Base-by-base conservation (phyloP, 2,329 filamentous ascomycete species). In the Aureobasidium sp. region DNA sequence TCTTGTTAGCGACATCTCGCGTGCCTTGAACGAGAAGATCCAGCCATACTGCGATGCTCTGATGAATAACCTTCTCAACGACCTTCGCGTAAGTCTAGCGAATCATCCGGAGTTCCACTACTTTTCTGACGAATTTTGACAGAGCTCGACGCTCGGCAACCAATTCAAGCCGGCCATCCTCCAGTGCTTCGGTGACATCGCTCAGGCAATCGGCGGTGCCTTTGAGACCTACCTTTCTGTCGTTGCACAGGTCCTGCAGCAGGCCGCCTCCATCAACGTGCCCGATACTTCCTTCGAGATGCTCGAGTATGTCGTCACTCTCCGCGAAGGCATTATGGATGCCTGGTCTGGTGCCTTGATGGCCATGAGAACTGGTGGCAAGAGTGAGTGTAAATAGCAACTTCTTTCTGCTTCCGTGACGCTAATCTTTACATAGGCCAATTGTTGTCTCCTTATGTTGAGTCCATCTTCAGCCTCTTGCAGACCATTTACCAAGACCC, bases 141-240 rank as follows among this genome's bases (percentile, higher is more conserved):
- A 60, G 57, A 95, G 90, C 76, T 86, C 88, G 13, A 84, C 87
- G n/a, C 82, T 96, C 60, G 89, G 89, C 68, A 96, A 97, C 76
- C 91, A 96, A 77, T 95, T 97, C 79, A 97, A 97, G 84, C 94
- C 94, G 48, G 91, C 94, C 32, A 99, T 99, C 67, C 84, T 99
- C 62, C 93, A 97, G 76, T 97, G 91, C 74, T 99, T 99, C 72
- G 94, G 94, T 64, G 94, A 99, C 71, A 96, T 99, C 77, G 94
- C 94, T 42, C 90, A 92, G 69, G 92, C 94, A 56, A 99, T 99
- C 69, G 86, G 88, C 65, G 90, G 89, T 32, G 86, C 91, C 70
- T 99, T 99, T 67, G 91, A 97, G 78, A 90, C 88, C 0, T 99
- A 99, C 72, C 82, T 99, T 37, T 85, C 88, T 4, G 90, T 97